Evolutionary conservation across 2,329 filamentous ascomycete genomes (phyloP).

Genomic region (Pseudogymnoascus sp.): DNA sequence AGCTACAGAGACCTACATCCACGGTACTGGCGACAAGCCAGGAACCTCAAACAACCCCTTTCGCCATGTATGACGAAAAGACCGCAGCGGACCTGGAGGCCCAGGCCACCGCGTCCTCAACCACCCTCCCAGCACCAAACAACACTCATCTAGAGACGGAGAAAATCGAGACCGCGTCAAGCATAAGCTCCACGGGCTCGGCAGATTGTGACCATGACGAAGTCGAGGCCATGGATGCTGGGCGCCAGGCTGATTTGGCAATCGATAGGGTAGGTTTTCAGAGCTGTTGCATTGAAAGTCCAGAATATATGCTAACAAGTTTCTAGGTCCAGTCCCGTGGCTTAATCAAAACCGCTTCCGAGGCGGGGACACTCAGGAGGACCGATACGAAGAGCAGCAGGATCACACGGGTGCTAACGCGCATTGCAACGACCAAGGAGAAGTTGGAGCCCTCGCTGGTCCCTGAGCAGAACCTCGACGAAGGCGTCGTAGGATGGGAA

Average conservation of each 20-base stretch:
- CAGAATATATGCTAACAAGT: background rate
- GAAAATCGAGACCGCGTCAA: background rate
- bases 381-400: conserved; percentile 19
- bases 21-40: background rate
- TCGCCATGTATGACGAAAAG: conserved; percentile 4
- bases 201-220: conserved; percentile 24
- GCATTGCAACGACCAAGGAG: conserved; percentile 23
- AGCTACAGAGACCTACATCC: background rate
- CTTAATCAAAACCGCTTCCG: conserved; percentile 20
- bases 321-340: background rate
- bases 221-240: conserved; percentile 24
- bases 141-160: background rate
- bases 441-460: conserved; percentile 19
- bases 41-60: background rate
- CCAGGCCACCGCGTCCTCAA: background rate
- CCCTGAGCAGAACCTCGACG: conserved; percentile 43
- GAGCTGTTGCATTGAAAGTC: background rate
- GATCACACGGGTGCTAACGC: conserved; percentile 15
- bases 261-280: conserved; percentile 20
- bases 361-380: conserved; percentile 15
- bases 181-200: conserved; percentile 15
- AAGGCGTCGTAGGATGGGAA: conserved; percentile 52
- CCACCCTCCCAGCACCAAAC: background rate
- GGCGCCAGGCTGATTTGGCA: conserved; percentile 22
- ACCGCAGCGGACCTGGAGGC: background rate